These are phyloP conservation scores for Mycena alexandri DNA, from an alignment of 768 basidiomycete genomes.

Conservation along the genomic window DNA sequence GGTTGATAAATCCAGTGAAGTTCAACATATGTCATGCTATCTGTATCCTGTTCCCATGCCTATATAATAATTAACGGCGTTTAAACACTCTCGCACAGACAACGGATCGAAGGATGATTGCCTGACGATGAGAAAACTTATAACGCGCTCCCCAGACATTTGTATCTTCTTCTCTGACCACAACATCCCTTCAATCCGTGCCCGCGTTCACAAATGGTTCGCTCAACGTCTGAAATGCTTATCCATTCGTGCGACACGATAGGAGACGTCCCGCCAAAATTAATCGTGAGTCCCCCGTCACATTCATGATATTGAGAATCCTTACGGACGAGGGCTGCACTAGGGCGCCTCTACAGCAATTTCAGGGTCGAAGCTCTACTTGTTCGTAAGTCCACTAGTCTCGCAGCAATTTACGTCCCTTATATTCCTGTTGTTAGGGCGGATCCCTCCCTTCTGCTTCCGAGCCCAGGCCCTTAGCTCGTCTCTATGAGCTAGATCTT, in stretches of 20 bases:
- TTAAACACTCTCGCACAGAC: too few species aligned
- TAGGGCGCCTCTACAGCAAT: slow-evolving; percentile 36
- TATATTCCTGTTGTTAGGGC: slow-evolving; percentile 17
- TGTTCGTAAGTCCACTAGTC: slow-evolving; percentile 33
- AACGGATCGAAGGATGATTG: too few species aligned
- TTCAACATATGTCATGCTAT: too few species aligned
- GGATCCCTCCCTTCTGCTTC: slow-evolving; percentile 19
- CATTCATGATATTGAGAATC: too few species aligned
- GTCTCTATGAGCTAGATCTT: slow-evolving; percentile 35
- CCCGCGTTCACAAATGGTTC: slow-evolving; percentile 15
- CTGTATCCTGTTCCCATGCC: too few species aligned
- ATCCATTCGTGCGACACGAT: slow-evolving; percentile 23
- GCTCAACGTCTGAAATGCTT: slow-evolving; percentile 28
- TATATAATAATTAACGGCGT: too few species aligned
- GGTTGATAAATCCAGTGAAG: too few species aligned
- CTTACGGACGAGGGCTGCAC: neutral
- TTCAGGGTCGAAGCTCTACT: slow-evolving; percentile 33
- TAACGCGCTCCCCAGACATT: too few species aligned
- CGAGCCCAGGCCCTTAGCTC: slow-evolving; percentile 18
- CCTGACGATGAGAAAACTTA: slow-evolving; percentile 4
- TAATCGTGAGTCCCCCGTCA: slow-evolving; percentile 13
- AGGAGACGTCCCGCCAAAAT: slow-evolving; percentile 27
- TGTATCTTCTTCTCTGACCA: neutral
- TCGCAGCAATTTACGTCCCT: neutral
- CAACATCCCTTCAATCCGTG: neutral